Evolutionary conservation across 495 filamentous ascomycete species (phyloP), one percentile per base, ranked within the genome.

Genomic region (Penicillium manginii): DNA sequence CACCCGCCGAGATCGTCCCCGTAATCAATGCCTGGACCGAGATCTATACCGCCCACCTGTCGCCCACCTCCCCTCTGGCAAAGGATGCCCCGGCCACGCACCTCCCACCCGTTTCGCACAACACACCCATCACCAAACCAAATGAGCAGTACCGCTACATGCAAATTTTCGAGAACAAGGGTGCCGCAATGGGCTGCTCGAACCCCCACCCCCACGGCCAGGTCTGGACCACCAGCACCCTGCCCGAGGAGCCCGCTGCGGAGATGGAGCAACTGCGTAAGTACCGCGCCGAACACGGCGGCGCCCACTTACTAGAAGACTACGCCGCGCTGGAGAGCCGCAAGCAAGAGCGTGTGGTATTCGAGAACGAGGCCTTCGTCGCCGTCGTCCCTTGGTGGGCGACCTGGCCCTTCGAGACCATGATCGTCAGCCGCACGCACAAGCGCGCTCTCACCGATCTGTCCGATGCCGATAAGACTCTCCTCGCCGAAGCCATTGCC

Each of bases 101-200:
- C 6, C 63, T 83, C 26, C 75, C 81, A 11, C 81, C 87, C 14
- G 55, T 70, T 31, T 65, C 78, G 59, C 78, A 82, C 59, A 61
- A 74, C 60, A 58, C 74, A 68, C 67, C 69, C 67, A 15, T 80
- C 64, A 52, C 73, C 17, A 76, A 79, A 32, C 86, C 92, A 6
- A 86, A 83, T 47, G 82, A 89, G 54, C 92, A 97, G 73, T 91
- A 96, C 65, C 85, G 87, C 47, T 98, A 96, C 74, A 97, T 98
- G 93, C 94, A 98, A 73, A 97, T 98, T 62, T 98, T 98, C 60
- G 94, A 98, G 76, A 98, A 98, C 79, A 98, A 98, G 78, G 94
- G 94, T 47, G 87, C 90, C 0, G 91, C 94, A 4, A 98, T 98
- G 94, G 94, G 94, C 31, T 98, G 94, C 81, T 98, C 94, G 2